These are phyloP conservation scores for Penicillium sp. DNA, from an alignment of 2,329 filamentous ascomycete species.

Conservation along the genomic window DNA sequence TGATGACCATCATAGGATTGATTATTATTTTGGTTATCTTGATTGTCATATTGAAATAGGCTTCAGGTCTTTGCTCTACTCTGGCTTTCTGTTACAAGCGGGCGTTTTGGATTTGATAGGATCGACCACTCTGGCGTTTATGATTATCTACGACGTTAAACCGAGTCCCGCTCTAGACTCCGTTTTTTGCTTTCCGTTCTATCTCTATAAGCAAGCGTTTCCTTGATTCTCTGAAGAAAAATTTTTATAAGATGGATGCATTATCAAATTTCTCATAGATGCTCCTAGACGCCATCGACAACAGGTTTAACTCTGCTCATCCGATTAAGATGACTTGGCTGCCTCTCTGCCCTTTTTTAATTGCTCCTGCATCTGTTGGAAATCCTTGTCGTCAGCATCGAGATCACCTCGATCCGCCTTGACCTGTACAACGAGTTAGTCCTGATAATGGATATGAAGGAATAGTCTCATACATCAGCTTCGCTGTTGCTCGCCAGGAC, in stretches of 20 bases:
- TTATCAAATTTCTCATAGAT: background rate
- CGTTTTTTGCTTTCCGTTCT: background rate
- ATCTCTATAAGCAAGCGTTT: slow-evolving; percentile 6
- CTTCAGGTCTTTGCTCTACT: background rate
- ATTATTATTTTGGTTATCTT: slow-evolving; percentile 80
- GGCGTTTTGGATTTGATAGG: slow-evolving; percentile 16
- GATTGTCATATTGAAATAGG: slow-evolving; percentile 76
- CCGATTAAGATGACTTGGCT: background rate
- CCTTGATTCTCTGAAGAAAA: background rate
- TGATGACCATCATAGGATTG: slow-evolving; percentile 76
- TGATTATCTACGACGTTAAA: background rate
- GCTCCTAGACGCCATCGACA: background rate
- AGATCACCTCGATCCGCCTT: slow-evolving; percentile 62
- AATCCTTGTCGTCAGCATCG: slow-evolving; percentile 43
- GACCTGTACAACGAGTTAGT: slow-evolving; percentile 32
- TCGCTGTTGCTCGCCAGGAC: slow-evolving; percentile 78
- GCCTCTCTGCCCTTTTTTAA: slow-evolving; percentile 45
- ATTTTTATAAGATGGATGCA: background rate
- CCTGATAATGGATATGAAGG: background rate
- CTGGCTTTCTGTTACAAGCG: slow-evolving; percentile 15
- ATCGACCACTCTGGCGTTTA: slow-evolving; percentile 3
- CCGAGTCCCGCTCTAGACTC: background rate
- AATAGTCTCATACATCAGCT: slow-evolving; percentile 58
- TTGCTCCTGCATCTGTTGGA: slow-evolving; percentile 57
- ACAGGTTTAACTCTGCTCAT: background rate